Base-by-base conservation (phyloP, 2,329 filamentous ascomycete genomes). In the Trichoderma sp. region DNA sequence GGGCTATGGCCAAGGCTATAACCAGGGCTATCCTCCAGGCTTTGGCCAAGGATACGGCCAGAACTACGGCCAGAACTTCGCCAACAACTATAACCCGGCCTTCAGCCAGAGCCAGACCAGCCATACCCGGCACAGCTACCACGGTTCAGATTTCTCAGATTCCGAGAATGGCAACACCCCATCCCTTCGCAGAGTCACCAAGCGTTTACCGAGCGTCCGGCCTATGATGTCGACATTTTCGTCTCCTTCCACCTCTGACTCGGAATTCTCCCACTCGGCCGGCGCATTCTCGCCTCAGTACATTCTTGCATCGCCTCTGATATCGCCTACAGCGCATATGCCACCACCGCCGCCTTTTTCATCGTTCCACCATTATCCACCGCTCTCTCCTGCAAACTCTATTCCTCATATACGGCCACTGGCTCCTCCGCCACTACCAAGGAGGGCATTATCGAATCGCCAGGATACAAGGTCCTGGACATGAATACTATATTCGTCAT, bases 141-240 rank as follows among this genome's bases (percentile, higher is more conserved):
- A 65, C 18, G 69, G 64, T 53, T 73, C 63, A 21, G 64, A 69
- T 27, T 8, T 74, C 12, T 74, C 71, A 18, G 71, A 74, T 14
- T 74, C 71, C 29, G 71, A 67, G 31, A 67, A 67, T 4, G 66
- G 62, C 63, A 67, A 1, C 1, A 67, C 63, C 3, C 69, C 75
- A 27, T 76, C 75, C 31, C 65, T 76, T 2, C 75, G 75, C 18
- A 74, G 75, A 41, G 75, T 76, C 31, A 76, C 75, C 38, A 74
- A 73, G 29, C 75, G 69, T 12, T 45, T 76, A 14, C 69, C 75
- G 3, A 41, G 53, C 38, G 29, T 45, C 31, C 41, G 71, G 8
- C 68, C 64, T 7, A 29, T 73, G 21, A 33, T 64, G 29, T 41
- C 64, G 2, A 50, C 50, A 29, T 76, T 72, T 59, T 69, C 71